phyloP scores from a whole-genome alignment of 306 rosid species.

The Acacia melanoxylon region DNA sequence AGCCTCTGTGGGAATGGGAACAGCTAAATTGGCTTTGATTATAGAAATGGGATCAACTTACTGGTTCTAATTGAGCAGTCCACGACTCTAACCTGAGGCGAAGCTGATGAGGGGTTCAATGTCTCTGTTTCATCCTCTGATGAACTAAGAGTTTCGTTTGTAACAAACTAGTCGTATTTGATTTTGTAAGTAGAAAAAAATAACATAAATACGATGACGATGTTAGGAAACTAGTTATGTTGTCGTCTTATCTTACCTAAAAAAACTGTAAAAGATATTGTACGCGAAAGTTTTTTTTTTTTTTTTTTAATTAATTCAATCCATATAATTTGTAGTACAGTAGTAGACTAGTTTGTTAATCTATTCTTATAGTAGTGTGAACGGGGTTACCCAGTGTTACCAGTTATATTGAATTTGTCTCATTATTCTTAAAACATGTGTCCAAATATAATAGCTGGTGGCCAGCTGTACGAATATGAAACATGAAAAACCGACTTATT shows the following conservation, averaged over 20 bases:
- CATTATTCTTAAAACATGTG: neutral
- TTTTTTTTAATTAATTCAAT: neutral
- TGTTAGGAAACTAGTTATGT: neutral
- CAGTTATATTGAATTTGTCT: neutral
- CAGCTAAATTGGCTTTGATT: slow-evolving; percentile 41
- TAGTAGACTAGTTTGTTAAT: neutral
- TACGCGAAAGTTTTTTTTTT: neutral
- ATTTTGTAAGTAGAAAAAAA: neutral
- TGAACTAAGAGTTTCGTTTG: neutral
- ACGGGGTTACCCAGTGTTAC: neutral
- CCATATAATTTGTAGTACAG: no score
- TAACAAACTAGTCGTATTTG: neutral
- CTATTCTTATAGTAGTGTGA: neutral
- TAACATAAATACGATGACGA: neutral
- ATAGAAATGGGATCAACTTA: slow-evolving; percentile 57
- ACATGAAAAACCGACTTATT: neutral
- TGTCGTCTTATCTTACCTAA: neutral
- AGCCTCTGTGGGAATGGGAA: slow-evolving; percentile 60
- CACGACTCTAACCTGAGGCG: neutral
- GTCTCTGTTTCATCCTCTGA: neutral
- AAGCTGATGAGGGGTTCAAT: neutral
- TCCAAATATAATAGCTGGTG: neutral
- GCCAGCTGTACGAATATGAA: neutral
- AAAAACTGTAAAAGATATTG: neutral
- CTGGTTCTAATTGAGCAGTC: slow-evolving; percentile 25